Base-by-base conservation (phyloP, 2,329 filamentous ascomycete species). In the Monilinia laxa region DNA sequence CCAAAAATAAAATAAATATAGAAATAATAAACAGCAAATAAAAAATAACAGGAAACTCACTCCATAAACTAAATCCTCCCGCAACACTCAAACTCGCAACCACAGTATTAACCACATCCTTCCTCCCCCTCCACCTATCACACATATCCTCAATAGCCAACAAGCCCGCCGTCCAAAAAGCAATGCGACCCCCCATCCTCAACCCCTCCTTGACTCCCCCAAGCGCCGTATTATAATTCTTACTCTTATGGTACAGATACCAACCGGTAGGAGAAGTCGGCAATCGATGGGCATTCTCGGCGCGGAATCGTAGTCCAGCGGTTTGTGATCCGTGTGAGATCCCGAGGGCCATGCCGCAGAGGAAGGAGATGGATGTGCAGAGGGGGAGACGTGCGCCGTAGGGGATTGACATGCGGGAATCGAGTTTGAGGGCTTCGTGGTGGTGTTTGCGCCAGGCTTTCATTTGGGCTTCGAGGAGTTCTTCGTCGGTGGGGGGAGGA, bases 241-340 rank as follows among this genome's bases (percentile, higher is more conserved):
- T 98, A 76, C 88, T 92, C 80, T 97, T 97, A 82, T 98, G 94
- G 79, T 99, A 99, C n/a, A 98, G 85, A 77, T 94, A 99, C 95
- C 95, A 99, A 23, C 93, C 94, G 2, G 88, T 87, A 35, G 91
- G 88, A 1, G 89, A 89, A 4, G 86, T 88, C 25, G 95, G 95
- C 69, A 97, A 87, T 71, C 94, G 91, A 82, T 99, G 95, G 0
- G 95, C 93, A 76, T 99, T 96, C 79, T 99, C 95, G 68, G 95
- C 95, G 65, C 94, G 90, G 81, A 97, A 99, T 51, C 90, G 90
- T 67, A 96, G 83, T 62, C 90, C 89, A 0, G 91, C 86, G 76
- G 85, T 87, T 75, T 88, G 88, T 67, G 88, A 88, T 31, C 92
- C 92, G 66, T 93, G 87, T 9, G 87, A 83, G 23, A 88, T 81